Base-by-base conservation (phyloP, 2,329 filamentous ascomycete species). In the Tolypocladium pustulatum region DNA sequence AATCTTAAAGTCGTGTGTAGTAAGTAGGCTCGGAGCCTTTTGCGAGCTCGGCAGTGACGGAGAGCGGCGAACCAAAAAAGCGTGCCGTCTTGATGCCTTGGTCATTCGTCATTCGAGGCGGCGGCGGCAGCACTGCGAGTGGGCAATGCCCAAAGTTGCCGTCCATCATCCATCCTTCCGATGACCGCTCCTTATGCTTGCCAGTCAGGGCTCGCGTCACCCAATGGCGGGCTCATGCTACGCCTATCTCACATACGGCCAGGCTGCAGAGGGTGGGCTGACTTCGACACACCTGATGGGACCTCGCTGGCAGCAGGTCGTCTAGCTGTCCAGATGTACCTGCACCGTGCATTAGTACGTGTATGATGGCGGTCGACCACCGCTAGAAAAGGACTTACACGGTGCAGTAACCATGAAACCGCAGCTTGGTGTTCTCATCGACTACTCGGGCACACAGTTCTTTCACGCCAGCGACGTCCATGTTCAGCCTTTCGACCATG, bases 401-500 rank as follows among this genome's bases (percentile, higher is more conserved):
- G 63, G 83, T 85, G 72, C 90, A 90, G 74, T 90, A 95, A 49
- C 82, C 84, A 72, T 86, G 86, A 64, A 86, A 81, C 57, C 81
- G 82, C 65, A 85, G 83, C 66, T 83, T 83, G 69, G 84, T 86
- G 20, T 91, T 84, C 66, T 94, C 88, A 51, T 76, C 76, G 66
- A 84, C 84, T 32, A 89, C 89, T 30, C 81, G 78, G 4, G 78
- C 73, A 53, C 86, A 77, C 40, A 95, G 76, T 20, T 79, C 77
- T 58, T 78, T 75, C 54, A 95, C 86, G 61, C 89, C 77, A 57
- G 83, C 82, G 49, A 86, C 77, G 4, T 60, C 66, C 66, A 69
- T 69, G 59, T 86, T 64, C 22, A 71, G 59, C 41, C 69, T 66
- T 57, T 73, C 81, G 52, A 83, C 86, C 68, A 97, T 80, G 9